Percentiles rank a stretch among this genome's conserved stretches.
phyloP scores from a whole-genome alignment of 2,329 filamentous ascomycete genomes.

The Neonectria hederae region DNA sequence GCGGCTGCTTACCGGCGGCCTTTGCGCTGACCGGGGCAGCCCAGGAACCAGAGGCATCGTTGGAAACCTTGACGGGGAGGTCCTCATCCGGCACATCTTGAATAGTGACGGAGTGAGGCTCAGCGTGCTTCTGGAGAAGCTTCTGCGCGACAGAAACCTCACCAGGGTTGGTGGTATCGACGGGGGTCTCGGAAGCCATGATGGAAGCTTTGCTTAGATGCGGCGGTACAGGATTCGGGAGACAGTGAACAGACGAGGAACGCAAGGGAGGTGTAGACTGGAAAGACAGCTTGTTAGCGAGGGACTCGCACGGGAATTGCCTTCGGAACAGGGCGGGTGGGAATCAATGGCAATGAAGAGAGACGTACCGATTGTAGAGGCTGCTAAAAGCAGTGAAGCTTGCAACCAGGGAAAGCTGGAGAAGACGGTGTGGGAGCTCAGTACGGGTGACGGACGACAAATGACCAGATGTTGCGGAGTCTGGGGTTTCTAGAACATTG shows the following conservation, averaged over 20 bases:
- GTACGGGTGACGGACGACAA: conserved; percentile 28
- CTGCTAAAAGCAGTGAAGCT: conserved; percentile 38
- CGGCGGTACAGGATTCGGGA: conserved; percentile 22
- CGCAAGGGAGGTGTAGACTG: conserved; percentile 14
- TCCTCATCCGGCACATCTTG: conserved; percentile 88
- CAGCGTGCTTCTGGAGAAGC: conserved; percentile 70
- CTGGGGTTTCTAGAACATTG: conserved; percentile 52
- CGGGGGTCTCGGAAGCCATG: conserved; percentile 56
- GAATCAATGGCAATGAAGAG: neutral
- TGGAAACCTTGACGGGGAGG: conserved; percentile 64
- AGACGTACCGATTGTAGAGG: conserved; percentile 28
- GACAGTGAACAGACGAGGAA: conserved; percentile 5
- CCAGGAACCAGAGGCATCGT: conserved; percentile 58
- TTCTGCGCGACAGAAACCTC: conserved; percentile 67
- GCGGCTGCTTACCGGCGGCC: conserved; percentile 75
- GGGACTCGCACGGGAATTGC: neutral
- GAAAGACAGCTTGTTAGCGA: conserved; percentile 27
- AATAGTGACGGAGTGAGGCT: conserved; percentile 71
- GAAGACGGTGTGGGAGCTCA: conserved; percentile 29
- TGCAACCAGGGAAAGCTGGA: conserved; percentile 31
- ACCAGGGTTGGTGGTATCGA: conserved; percentile 42
- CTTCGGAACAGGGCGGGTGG: neutral
- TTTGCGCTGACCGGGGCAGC: conserved; percentile 66
- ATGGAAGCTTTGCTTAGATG: conserved; percentile 33
- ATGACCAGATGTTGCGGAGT: conserved; percentile 42